Percentiles rank a stretch among this genome's conserved stretches.
These are phyloP conservation scores for Begonia loranthoides DNA, from an alignment of 306 rosid species.

Conservation along the genomic window DNA sequence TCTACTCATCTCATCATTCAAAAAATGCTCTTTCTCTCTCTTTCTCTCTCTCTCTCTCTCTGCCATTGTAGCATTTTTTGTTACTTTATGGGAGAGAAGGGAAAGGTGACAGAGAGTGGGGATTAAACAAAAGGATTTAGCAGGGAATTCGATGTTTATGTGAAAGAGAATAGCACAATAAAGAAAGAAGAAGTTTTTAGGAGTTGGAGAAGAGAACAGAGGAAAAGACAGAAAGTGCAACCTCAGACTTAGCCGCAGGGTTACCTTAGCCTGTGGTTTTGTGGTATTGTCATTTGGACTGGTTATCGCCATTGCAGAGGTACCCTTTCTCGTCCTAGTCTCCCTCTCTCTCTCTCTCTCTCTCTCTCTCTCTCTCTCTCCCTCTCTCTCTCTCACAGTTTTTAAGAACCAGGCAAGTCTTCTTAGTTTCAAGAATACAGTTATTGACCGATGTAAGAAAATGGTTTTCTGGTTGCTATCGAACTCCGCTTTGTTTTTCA, in stretches of 20 bases:
- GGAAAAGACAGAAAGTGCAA: constrained; percentile 91
- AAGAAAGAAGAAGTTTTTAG: constrained; percentile 14
- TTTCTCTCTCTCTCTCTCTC: constrained; percentile 16
- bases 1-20: constrained; percentile 32
- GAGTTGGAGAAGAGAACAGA: constrained; percentile 39
- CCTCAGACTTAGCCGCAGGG: constrained; percentile 85
- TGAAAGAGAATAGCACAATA: constrained; percentile 16
- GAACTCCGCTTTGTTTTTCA: constrained; percentile 13
- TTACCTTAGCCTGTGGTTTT: constrained; percentile 40
- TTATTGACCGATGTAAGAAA: constrained; percentile 21
- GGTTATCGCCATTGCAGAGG: constrained; percentile 21
- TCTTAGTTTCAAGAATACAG: constrained; percentile 32
- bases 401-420: constrained; percentile 62
- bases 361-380: constrained; percentile 27
- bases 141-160: constrained; percentile 18
- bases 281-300: constrained; percentile 26
- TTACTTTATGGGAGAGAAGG: constrained; percentile 37
- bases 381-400: constrained; percentile 46
- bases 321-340: constrained; percentile 1
- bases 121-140: constrained; percentile 27
- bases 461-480: constrained; percentile 24
- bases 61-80: constrained; percentile 14
- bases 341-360: constrained; percentile 9
- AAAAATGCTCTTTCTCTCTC: constrained; percentile 12
- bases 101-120: constrained; percentile 22